Evolutionary conservation across 2,329 filamentous ascomycete species (phyloP).

Genomic region (Xylaria sp.): DNA sequence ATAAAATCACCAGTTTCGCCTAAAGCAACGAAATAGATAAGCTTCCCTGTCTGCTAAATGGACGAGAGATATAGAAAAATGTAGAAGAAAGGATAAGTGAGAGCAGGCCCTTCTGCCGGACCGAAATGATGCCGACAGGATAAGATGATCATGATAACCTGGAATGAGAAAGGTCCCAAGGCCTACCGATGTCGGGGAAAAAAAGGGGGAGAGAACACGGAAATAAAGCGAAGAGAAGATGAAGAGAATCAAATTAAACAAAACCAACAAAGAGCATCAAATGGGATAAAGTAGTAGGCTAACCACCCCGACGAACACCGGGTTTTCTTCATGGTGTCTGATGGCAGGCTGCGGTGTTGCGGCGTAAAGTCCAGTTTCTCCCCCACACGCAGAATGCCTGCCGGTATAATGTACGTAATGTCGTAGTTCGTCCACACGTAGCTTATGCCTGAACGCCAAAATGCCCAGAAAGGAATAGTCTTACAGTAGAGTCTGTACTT

Average conservation of each 20-base stretch:
- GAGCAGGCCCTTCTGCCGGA: not conserved
- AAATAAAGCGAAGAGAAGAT: not conserved
- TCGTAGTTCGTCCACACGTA: constrained; percentile 14
- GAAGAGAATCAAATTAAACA: not conserved
- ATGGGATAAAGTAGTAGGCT: constrained; percentile 5
- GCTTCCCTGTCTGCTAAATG: not conserved
- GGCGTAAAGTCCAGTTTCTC: constrained; percentile 16
- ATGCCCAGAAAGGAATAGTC: constrained; percentile 17
- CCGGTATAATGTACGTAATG: constrained; percentile 4
- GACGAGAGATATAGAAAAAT: not conserved
- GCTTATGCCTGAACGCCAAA: constrained; percentile 23
- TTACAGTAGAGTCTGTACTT: constrained; percentile 3
- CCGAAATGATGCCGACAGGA: not conserved
- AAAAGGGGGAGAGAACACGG: not conserved
- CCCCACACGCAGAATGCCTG: constrained; percentile 12
- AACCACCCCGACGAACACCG: constrained; percentile 8
- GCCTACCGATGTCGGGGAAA: not conserved
- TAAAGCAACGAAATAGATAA: too few species aligned
- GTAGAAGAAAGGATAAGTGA: not conserved
- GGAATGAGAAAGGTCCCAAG: not conserved
- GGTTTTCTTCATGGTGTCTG: not conserved
- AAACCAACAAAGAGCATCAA: not conserved
- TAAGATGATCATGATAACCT: not conserved
- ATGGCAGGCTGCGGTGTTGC: constrained; percentile 12
- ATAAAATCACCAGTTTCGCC: not conserved